These are phyloP conservation scores for Diplodia corticola DNA, from an alignment of 2,329 filamentous ascomycete species.

Conservation along the genomic window DNA sequence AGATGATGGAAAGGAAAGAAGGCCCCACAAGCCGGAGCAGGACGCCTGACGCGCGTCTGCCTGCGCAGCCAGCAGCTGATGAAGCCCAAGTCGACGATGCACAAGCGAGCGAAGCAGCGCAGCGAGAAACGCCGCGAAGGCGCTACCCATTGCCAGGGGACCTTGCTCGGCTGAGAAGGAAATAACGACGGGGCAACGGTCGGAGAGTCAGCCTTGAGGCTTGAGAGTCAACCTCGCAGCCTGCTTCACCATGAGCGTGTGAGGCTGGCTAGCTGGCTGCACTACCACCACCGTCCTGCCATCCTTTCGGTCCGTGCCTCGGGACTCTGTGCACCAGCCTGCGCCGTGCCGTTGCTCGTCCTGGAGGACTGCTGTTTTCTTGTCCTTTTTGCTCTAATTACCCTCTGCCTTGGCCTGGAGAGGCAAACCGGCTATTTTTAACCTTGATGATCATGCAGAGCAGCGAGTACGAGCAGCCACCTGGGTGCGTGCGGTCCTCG, in stretches of 20 bases:
- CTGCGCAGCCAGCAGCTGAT: background rate
- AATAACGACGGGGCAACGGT: background rate
- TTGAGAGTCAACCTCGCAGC: constrained; percentile 10
- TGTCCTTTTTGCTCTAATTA: background rate
- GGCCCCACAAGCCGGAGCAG: constrained; percentile 8
- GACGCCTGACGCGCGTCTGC: constrained; percentile 18
- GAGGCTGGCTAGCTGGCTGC: background rate
- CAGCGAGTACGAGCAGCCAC: background rate
- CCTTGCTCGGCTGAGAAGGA: background rate
- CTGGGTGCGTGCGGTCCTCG: background rate
- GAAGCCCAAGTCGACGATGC: background rate
- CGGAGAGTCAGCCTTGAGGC: background rate
- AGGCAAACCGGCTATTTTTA: background rate
- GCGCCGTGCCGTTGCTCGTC: background rate
- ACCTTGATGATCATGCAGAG: constrained; percentile 2
- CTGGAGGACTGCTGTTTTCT: background rate
- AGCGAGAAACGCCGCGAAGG: background rate
- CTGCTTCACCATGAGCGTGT: background rate
- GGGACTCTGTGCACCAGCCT: background rate
- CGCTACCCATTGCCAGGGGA: background rate
- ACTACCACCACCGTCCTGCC: background rate
- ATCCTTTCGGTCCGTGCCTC: background rate
- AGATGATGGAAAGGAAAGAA: background rate
- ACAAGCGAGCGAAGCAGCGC: background rate
- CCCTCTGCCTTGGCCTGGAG: background rate